Base-by-base conservation (phyloP, 2,329 filamentous ascomycete genomes). In the Neofusicoccum parvum region DNA sequence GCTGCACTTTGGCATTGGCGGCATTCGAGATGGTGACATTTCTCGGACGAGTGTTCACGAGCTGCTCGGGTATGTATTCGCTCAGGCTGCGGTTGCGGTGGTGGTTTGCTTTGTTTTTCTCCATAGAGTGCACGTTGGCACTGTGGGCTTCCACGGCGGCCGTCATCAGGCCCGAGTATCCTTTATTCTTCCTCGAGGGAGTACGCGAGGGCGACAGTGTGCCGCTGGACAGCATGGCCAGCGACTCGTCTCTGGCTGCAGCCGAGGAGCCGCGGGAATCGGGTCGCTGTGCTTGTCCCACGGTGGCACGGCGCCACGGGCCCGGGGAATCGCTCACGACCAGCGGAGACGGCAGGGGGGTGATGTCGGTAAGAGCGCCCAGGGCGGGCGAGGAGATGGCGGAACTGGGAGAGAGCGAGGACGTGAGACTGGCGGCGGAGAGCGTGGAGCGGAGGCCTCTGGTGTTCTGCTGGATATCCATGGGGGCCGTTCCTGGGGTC, bases 81-180 rank as follows among this genome's bases (percentile, higher is more conserved):
- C 93, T 97, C 32, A 95, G 81, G 77, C 94, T 97, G 71, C 94
- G 86, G 75, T 95, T 93, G 66, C 91, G 86, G 12, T 82, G 81
- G 75, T 92, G 91, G 17, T 68, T 71, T 34, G 68, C 69, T 45
- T 76, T 75, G 65, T 72, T 74, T 66, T 72, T 74, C 50, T 73
- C 72, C 48, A 75, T 71, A 11, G 71, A 67, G 46, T 72, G 70
- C 46, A 74, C 69, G 65, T 70, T 72, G 11, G 74, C 75, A 14
- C 74, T 72, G 3, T 72, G 72, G 3, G 73, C 75, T 69, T 82
- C 81, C 34, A 80, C 72, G 12, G 76, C 76, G 7, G 76, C 73
- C 3, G 78, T 76, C 67, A 80, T 76, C 37, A 83, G 71, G 66
- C 75, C 77, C 49, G 79, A 78, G 68, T 83, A 84, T 32, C 75